phyloP scores from a whole-genome alignment of 2,329 filamentous ascomycete genomes.

The Anthostomella pinea region DNA sequence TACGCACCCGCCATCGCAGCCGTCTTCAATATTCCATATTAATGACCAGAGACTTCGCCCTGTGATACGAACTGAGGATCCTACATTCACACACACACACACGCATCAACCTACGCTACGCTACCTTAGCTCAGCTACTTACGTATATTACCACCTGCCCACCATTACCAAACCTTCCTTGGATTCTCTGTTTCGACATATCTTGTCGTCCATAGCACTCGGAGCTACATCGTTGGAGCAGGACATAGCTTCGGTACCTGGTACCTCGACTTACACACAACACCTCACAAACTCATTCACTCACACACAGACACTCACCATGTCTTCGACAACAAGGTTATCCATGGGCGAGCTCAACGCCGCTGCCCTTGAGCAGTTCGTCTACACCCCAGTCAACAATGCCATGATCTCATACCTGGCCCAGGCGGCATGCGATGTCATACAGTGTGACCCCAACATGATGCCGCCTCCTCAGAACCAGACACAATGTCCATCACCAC shows the following conservation, averaged over 20 bases:
- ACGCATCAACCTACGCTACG: slow-evolving; percentile 14
- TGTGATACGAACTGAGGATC: slow-evolving; percentile 28
- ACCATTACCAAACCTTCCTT: slow-evolving; percentile 18
- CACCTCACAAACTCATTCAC: slow-evolving; percentile 8
- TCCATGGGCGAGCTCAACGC: slow-evolving; percentile 61
- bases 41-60: slow-evolving; percentile 30
- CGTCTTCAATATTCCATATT: slow-evolving; percentile 23
- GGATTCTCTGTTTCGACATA: slow-evolving; percentile 20
- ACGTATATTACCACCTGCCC: slow-evolving; percentile 29
- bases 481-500: slow-evolving; percentile 47
- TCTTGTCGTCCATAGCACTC: too few relatives aligned
- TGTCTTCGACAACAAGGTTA: slow-evolving; percentile 47
- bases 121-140: slow-evolving; percentile 14
- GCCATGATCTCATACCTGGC: slow-evolving; percentile 79
- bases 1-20: slow-evolving; percentile 22
- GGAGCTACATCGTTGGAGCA: background rate
- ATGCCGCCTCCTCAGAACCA: slow-evolving; percentile 45
- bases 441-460: slow-evolving; percentile 68
- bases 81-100: slow-evolving; percentile 11
- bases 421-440: slow-evolving; percentile 71
- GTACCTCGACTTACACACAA: slow-evolving; percentile 4
- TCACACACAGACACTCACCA: slow-evolving; percentile 34
- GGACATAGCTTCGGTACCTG: slow-evolving; percentile 4
- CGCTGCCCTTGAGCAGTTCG: slow-evolving; percentile 74
- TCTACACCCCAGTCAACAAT: slow-evolving; percentile 71